These are phyloP conservation scores for Hymenochaete sp. DNA, from an alignment of 1,284 basidiomycete species.

Conservation along the genomic window DNA sequence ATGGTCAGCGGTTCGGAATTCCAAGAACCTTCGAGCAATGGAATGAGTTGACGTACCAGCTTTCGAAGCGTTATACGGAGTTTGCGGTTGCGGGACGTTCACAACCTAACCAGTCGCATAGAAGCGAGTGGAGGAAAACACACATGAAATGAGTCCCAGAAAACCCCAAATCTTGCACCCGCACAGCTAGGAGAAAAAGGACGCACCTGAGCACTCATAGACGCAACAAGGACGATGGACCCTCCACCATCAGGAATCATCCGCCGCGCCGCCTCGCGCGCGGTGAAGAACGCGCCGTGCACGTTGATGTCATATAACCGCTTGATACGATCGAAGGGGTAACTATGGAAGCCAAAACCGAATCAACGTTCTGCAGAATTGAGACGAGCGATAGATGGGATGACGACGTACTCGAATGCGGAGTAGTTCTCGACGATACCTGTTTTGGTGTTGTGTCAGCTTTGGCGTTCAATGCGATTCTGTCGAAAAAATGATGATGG, in stretches of 20 bases:
- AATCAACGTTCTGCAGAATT: neutral
- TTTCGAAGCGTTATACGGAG: constrained; percentile 95
- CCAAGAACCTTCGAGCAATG: constrained; percentile 3
- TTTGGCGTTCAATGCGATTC: too few relatives aligned
- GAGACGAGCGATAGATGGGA: constrained; percentile 10
- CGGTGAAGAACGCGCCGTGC: constrained; percentile 88
- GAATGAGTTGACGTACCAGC: constrained; percentile 42
- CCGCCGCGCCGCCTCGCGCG: constrained; percentile 79
- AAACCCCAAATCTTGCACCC: neutral
- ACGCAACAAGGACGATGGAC: constrained; percentile 81
- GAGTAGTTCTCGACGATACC: constrained; percentile 90
- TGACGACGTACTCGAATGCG: constrained; percentile 63
- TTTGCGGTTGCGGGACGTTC: constrained; percentile 84
- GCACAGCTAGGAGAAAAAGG: too few relatives aligned
- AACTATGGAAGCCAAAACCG: constrained; percentile 34
- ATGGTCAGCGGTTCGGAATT: neutral
- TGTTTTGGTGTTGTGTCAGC: too few relatives aligned
- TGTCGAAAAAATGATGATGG: too few relatives aligned
- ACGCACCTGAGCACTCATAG: constrained; percentile 84
- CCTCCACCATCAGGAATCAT: constrained; percentile 75
- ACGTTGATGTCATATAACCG: constrained; percentile 89
- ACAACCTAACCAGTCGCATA: constrained; percentile 47
- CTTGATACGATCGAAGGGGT: constrained; percentile 77
- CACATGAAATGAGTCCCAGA: neutral
- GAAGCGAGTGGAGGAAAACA: neutral